Conservation (phyloP, 192 early-diverging fungal species). For the Oehlia diaphana region DNA sequence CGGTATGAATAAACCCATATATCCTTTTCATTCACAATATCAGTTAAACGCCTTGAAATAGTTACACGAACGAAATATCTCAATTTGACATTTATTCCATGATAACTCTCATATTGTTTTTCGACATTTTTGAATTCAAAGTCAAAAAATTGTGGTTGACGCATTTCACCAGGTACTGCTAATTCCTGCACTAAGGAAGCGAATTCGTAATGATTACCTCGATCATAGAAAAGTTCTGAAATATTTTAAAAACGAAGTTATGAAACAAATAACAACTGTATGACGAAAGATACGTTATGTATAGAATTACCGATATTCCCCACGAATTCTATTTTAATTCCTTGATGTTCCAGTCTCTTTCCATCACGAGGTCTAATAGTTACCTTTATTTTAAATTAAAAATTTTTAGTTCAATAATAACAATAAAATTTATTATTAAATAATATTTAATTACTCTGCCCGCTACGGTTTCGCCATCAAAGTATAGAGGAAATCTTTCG, state of each 20-base stretch:
- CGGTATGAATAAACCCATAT: constrained; percentile 99
- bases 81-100: constrained; percentile 97
- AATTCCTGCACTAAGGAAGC: constrained; percentile 91
- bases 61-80: constrained; percentile 96
- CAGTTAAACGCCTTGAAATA: constrained; percentile 79
- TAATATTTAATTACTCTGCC: constrained; percentile 73
- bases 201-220: constrained; percentile 95
- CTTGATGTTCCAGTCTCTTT: constrained; percentile 96
- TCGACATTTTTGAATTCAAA: constrained; percentile 99
- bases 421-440: background rate
- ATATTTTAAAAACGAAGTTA: background rate
- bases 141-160: constrained; percentile 74
- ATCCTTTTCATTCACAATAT: constrained; percentile 90
- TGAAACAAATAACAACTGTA: background rate
- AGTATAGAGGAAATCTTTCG: constrained; percentile 90
- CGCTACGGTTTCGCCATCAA: constrained; percentile 91
- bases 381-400: constrained; percentile 47
- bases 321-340: constrained; percentile 99
- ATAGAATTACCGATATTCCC: constrained; percentile 81
- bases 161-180: constrained; percentile 90
- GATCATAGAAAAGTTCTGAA: constrained; percentile 91
- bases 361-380: constrained; percentile 79
- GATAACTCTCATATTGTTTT: constrained; percentile 98
- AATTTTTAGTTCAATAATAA: background rate
- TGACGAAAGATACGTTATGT: background rate